Percentiles rank a stretch among this genome's conserved stretches.
Conservation (phyloP, 2,329 filamentous ascomycete species). For the Stagonosporopsis rhizophila region DNA sequence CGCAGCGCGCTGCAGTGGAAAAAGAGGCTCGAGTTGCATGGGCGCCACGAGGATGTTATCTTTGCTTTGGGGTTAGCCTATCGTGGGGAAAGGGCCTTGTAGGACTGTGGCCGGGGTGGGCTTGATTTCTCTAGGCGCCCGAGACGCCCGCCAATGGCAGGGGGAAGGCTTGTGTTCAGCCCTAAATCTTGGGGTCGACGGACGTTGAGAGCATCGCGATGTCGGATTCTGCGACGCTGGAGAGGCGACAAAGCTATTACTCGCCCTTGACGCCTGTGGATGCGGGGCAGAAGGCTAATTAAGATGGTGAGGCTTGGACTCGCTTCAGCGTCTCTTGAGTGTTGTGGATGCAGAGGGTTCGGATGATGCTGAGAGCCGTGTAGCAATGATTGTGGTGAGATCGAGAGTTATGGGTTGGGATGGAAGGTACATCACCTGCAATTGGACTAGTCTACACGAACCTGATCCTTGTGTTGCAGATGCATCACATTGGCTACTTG, state of each 20-base stretch:
- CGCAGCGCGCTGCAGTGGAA: not conserved
- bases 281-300: not conserved
- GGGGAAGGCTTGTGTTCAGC: conserved; percentile 1
- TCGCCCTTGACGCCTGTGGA: not conserved
- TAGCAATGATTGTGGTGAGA: too few relatives aligned
- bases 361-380: too few relatives aligned
- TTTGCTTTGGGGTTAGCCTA: conserved; percentile 15
- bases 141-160: conserved; percentile 11
- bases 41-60: conserved; percentile 8
- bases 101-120: not conserved
- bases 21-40: not conserved
- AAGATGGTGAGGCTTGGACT: too few relatives aligned
- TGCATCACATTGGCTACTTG: too few relatives aligned
- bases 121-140: conserved; percentile 4
- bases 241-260: not conserved
- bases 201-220: not conserved
- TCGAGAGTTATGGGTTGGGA: too few relatives aligned
- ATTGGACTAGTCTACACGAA: too few relatives aligned
- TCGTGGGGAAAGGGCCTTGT: conserved; percentile 13
- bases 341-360: too few relatives aligned
- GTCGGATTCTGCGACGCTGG: not conserved
- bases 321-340: too few relatives aligned
- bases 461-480: too few relatives aligned
- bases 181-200: not conserved
- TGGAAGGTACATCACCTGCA: too few relatives aligned